Evolutionary conservation across 2,329 filamentous ascomycete species (phyloP).

Genomic region (Fusarium xylarioides): DNA sequence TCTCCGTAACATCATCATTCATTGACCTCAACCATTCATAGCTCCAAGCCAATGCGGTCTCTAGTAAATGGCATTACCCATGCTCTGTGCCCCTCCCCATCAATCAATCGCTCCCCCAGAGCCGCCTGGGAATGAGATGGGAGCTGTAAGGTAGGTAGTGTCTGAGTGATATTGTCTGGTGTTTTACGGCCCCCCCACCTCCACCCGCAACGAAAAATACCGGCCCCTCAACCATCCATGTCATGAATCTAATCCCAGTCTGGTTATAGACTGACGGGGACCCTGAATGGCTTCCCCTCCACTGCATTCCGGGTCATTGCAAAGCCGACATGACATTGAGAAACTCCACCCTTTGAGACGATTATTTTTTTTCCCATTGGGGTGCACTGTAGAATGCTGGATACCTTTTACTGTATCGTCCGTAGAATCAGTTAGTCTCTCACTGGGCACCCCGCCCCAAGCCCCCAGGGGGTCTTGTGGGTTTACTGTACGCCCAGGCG

Average conservation of each 20-base stretch:
- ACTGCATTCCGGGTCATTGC: constrained; percentile 20
- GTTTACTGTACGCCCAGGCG: constrained; percentile 26
- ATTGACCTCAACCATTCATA: constrained; percentile 17
- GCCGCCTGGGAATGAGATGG: constrained; percentile 21
- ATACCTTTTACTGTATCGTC: neutral
- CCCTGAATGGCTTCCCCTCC: constrained; percentile 27
- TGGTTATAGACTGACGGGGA: constrained; percentile 10
- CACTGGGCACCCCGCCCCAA: constrained; percentile 3
- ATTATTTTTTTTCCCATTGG: constrained; percentile 39
- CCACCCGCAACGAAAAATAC: constrained; percentile 8
- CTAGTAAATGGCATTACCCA: constrained; percentile 13
- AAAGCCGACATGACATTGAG: constrained; percentile 11
- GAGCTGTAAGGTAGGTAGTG: neutral
- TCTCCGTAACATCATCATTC: constrained; percentile 23
- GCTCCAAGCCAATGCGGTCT: neutral
- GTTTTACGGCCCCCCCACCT: constrained; percentile 20
- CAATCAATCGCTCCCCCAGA: constrained; percentile 19
- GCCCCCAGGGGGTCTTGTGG: constrained; percentile 15
- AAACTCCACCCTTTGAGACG: neutral
- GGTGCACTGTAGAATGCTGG: constrained; percentile 15
- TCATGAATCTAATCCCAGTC: neutral
- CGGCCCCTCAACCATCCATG: constrained; percentile 32
- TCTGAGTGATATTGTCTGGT: constrained; percentile 1
- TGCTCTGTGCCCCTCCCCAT: constrained; percentile 9
- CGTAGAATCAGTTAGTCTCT: neutral